These are phyloP conservation scores for Tulasnella calospora DNA, from an alignment of 768 basidiomycete genomes.

Conservation along the genomic window DNA sequence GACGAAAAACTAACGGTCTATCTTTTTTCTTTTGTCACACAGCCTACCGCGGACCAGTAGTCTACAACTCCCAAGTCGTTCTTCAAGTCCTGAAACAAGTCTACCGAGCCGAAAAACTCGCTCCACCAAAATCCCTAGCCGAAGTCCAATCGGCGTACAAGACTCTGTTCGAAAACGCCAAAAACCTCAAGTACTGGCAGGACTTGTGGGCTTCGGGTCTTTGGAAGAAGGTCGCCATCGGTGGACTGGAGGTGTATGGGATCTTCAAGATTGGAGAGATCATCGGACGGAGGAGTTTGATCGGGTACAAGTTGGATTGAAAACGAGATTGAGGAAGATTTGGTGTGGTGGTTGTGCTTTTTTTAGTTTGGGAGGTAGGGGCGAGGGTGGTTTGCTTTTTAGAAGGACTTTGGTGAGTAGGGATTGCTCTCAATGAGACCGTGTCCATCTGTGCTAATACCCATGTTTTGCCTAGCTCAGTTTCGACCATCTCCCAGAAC, in stretches of 20 bases:
- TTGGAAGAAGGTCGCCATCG: slow-evolving; percentile 61
- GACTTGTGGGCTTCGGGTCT: slow-evolving; percentile 58
- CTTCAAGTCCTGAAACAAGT: slow-evolving; percentile 72
- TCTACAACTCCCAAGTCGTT: slow-evolving; percentile 73
- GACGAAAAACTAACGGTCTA: not conserved
- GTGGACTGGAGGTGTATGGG: slow-evolving; percentile 81
- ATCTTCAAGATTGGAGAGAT: slow-evolving; percentile 95
- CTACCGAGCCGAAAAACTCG: slow-evolving; percentile 61
- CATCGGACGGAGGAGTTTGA: slow-evolving; percentile 67
- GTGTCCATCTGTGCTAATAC: too few relatives aligned
- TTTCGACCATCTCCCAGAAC: too few relatives aligned
- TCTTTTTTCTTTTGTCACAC: not conserved
- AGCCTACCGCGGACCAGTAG: slow-evolving; percentile 72
- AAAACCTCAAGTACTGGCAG: slow-evolving; percentile 57
- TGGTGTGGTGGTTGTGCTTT: too few relatives aligned
- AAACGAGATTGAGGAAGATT: too few relatives aligned
- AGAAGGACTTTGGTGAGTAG: not conserved
- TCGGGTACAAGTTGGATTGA: slow-evolving; percentile 62
- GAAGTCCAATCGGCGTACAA: slow-evolving; percentile 56
- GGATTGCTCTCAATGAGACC: too few relatives aligned
- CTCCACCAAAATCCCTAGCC: slow-evolving; percentile 58
- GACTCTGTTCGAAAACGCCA: slow-evolving; percentile 59
- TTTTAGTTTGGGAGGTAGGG: too few relatives aligned
- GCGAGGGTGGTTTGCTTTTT: not conserved
- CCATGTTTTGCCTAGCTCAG: too few relatives aligned